A percentile compares a stretch with the other conserved stretches of the same genome.
phyloP scores from a whole-genome alignment of 805 yeast genomes.

The Yamadazyma phyllophila region DNA sequence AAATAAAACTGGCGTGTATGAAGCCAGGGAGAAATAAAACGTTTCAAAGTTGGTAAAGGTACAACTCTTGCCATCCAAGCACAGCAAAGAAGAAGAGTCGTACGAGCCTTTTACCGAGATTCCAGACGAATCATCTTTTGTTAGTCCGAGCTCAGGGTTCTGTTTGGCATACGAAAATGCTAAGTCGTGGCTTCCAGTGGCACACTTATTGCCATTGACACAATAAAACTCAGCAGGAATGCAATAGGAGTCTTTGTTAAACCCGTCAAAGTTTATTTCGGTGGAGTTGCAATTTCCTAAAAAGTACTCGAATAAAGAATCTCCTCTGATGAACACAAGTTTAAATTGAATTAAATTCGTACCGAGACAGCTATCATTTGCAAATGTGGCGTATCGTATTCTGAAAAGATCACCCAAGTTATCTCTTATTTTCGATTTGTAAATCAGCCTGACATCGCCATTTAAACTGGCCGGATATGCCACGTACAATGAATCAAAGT shows the following conservation, averaged over 20 bases:
- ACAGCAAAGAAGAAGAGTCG: constrained; percentile 7
- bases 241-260: constrained; percentile 6
- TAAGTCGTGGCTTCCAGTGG: background rate
- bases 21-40: constrained; percentile 2
- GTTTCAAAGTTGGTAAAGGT: constrained; percentile 7
- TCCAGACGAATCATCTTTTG: background rate
- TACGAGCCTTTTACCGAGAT: constrained; percentile 8
- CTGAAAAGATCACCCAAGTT: constrained; percentile 7
- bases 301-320: constrained; percentile 10
- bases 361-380: constrained; percentile 10
- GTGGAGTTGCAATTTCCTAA: constrained; percentile 14
- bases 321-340: constrained; percentile 7
- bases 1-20: constrained; percentile 3
- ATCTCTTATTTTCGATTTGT: constrained; percentile 5
- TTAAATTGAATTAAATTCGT: constrained; percentile 13
- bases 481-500: constrained; percentile 10
- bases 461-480: constrained; percentile 10
- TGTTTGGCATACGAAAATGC: constrained; percentile 3
- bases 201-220: constrained; percentile 2
- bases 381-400: constrained; percentile 9
- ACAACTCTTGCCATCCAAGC: constrained; percentile 6
- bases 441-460: background rate
- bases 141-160: background rate
- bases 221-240: constrained; percentile 10
- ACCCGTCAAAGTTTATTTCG: constrained; percentile 9